phyloP scores from a whole-genome alignment of 139 green algal genomes.

The Zygnema circumcarinatum region DNA sequence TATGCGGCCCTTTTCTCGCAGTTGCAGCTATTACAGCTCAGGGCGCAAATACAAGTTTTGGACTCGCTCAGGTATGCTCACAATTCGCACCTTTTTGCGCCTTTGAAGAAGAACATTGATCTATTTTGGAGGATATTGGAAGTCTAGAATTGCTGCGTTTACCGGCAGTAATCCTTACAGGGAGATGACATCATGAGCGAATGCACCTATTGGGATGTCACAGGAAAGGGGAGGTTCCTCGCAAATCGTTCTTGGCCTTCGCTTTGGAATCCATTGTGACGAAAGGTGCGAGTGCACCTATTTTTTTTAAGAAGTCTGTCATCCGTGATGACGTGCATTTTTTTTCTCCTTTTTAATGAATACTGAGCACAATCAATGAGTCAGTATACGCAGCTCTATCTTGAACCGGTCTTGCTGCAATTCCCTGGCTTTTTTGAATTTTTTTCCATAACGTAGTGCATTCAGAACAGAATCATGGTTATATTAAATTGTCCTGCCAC shows the following conservation, averaged over 20 bases:
- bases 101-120: no score
- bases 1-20: no score
- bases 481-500: no score
- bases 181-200: not conserved
- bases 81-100: no score
- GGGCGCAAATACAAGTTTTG: not conserved
- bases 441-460: no score
- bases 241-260: not conserved
- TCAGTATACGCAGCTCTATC: not conserved
- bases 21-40: not conserved
- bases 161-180: not conserved
- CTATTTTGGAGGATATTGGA: no score
- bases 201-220: not conserved
- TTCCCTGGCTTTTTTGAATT: no score
- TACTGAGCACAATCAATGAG: not conserved
- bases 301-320: not conserved
- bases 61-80: not conserved
- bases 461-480: no score
- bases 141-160: no score
- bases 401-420: no score
- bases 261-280: not conserved
- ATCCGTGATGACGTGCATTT: not conserved
- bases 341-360: not conserved
- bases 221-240: not conserved
- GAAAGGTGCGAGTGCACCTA: not conserved